phyloP scores from a whole-genome alignment of 2,329 filamentous ascomycete genomes.

The Diplodia corticola region DNA sequence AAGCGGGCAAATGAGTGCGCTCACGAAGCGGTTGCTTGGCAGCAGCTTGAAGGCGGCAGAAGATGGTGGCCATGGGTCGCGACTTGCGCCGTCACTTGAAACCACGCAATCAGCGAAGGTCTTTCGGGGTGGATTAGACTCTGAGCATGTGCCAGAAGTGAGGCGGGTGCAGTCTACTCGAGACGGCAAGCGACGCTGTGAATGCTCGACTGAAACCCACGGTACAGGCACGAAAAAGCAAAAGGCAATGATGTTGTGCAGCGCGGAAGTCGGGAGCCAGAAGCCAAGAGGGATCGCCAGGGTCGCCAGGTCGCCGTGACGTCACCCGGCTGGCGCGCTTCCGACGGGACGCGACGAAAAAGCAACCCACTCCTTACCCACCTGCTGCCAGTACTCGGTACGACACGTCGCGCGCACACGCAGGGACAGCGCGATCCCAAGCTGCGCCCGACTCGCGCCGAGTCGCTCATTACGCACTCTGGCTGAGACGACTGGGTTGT shows the following conservation, averaged over 20 bases:
- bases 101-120: no score
- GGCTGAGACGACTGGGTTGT: neutral
- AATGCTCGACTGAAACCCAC: no score
- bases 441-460: neutral
- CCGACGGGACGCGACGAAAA: neutral
- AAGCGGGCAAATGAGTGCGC: no score
- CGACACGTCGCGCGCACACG: constrained; percentile 2
- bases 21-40: no score
- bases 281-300: constrained; percentile 1
- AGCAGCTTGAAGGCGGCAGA: no score
- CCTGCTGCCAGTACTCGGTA: neutral
- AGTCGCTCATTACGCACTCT: neutral
- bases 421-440: neutral
- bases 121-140: no score
- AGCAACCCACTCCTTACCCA: neutral
- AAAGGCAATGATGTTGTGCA: neutral
- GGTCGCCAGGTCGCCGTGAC: neutral
- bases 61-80: no score
- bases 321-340: neutral
- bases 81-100: no score
- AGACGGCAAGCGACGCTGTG: neutral
- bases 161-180: neutral
- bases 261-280: neutral
- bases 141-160: neutral
- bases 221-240: neutral